Evolutionary conservation across 208 protist species (phyloP), one percentile per base, ranked within the genome.

Genomic region (Trypanosoma cruzi): DNA sequence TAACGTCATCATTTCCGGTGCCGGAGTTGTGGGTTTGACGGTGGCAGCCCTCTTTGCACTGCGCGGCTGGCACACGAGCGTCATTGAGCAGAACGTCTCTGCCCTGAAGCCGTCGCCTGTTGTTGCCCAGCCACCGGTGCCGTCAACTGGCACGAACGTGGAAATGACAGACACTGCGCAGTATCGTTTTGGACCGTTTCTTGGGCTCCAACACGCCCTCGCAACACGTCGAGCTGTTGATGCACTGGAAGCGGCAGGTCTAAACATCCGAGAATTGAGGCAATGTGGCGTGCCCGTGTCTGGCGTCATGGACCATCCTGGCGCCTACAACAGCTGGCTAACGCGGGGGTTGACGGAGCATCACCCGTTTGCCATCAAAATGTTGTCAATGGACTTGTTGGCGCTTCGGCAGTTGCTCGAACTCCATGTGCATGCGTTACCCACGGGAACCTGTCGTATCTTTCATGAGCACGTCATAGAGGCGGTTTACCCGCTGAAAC

Each of bases 31-130:
- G 0, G 92, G 92, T 1, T 68, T 95, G 65, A 86, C 79, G 6
- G 58, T 82, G 32, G 88, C 81, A 4, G 65, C 88, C 8, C 76
- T 85, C 28, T 95, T 94, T 60, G 81, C 87, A 2, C 64, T 94
- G 57, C 82, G 89, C 11, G 92, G 92, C 36, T 96, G 88, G 87
- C 92, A 96, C 79, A 86, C 85, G 36, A 95, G 85, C n/a, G 85
- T 96, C 0, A 54, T 96, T 16, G 89, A 96, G 73, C 75, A 77
- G 31, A 53, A 68, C 26, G 64, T 85, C 8, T 70, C 82, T 2
- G 52, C 76, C 80, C 20, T 67, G 24, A n/a, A 63, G 10, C 32
- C 50, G 8, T 26, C 73, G 4, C 42, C 55, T 48, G 18, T 8
- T 24, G 7, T 0, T 18, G 31, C 64, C 52, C 31, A 34, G 36